phyloP scores from a whole-genome alignment of 768 basidiomycete species.

The Tricholoma terreum region DNA sequence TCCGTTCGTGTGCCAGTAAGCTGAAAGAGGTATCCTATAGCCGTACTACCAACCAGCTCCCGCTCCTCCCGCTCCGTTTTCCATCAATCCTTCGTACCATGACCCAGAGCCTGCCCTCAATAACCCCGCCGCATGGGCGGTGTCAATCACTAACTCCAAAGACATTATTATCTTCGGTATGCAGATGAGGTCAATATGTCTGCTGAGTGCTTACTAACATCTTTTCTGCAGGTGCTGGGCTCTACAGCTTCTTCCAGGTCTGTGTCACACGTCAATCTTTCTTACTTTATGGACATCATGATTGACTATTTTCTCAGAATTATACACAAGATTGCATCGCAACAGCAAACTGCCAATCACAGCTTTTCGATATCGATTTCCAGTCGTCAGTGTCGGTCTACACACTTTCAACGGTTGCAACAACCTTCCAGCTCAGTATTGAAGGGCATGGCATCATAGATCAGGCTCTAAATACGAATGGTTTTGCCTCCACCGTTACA shows the following conservation, averaged over 20 bases:
- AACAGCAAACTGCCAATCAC: slow-evolving; percentile 51
- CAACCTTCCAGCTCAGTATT: slow-evolving; percentile 51
- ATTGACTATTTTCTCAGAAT: slow-evolving; percentile 31
- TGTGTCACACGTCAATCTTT: slow-evolving; percentile 6
- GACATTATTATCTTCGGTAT: slow-evolving; percentile 64
- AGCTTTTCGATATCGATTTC: slow-evolving; percentile 52
- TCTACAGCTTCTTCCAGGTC: slow-evolving; percentile 69
- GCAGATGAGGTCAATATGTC: not conserved
- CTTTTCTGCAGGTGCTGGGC: slow-evolving; percentile 48
- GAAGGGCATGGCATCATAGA: slow-evolving; percentile 45
- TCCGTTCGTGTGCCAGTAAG: not conserved
- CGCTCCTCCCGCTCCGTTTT: slow-evolving; percentile 55
- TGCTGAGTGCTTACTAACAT: not conserved
- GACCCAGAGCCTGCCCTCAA: slow-evolving; percentile 49
- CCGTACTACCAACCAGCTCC: slow-evolving; percentile 70
- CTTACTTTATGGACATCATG: not conserved
- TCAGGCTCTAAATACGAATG: slow-evolving; percentile 48
- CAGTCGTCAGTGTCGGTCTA: slow-evolving; percentile 50
- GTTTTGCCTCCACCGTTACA: slow-evolving; percentile 53
- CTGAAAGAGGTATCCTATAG: slow-evolving; percentile 28
- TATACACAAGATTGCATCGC: slow-evolving; percentile 50
- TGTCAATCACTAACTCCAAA: slow-evolving; percentile 47
- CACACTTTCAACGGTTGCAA: slow-evolving; percentile 58
- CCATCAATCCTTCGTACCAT: slow-evolving; percentile 36
- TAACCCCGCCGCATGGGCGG: slow-evolving; percentile 51